phyloP scores from a whole-genome alignment of 2,329 filamentous ascomycete species.

The Camillea tinctor region DNA sequence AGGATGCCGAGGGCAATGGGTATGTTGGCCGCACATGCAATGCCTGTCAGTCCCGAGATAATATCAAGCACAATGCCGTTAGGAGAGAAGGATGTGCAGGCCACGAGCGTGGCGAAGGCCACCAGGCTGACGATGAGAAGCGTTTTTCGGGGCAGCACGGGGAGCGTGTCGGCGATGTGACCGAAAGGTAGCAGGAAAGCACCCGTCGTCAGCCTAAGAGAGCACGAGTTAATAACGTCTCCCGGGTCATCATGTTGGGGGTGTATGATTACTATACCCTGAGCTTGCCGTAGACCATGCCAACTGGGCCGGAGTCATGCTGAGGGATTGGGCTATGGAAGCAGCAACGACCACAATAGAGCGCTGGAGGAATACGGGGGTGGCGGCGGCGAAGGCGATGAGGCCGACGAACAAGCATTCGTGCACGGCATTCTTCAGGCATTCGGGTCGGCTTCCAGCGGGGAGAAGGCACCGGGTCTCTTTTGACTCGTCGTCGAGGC shows the following conservation, averaged over 20 bases:
- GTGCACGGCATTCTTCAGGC: slow-evolving; percentile 25
- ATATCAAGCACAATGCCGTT: slow-evolving; percentile 32
- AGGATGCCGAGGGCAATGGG: slow-evolving; percentile 33
- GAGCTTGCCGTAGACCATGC: slow-evolving; percentile 34
- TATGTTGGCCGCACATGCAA: slow-evolving; percentile 34
- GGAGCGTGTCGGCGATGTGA: slow-evolving; percentile 30
- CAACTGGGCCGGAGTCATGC: slow-evolving; percentile 31
- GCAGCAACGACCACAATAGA: slow-evolving; percentile 31
- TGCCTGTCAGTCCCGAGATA: slow-evolving; percentile 31
- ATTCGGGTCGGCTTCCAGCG: slow-evolving; percentile 28
- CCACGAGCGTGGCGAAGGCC: slow-evolving; percentile 29
- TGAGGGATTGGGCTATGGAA: slow-evolving; percentile 25
- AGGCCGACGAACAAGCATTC: slow-evolving; percentile 31
- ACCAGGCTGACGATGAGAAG: slow-evolving; percentile 30
- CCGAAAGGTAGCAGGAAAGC: slow-evolving; percentile 33
- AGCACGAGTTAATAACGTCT: not conserved
- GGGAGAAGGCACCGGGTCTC: slow-evolving; percentile 17
- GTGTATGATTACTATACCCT: slow-evolving; percentile 22
- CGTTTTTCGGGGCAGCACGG: slow-evolving; percentile 28
- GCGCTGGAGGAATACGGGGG: slow-evolving; percentile 33
- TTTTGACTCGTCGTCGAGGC: slow-evolving; percentile 27
- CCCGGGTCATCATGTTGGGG: not conserved
- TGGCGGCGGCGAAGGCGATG: slow-evolving; percentile 32
- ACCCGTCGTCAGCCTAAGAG: slow-evolving; percentile 29
- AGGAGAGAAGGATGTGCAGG: slow-evolving; percentile 26